Conservation (phyloP, 2,329 filamentous ascomycete species). For the Talaromyces sp. region DNA sequence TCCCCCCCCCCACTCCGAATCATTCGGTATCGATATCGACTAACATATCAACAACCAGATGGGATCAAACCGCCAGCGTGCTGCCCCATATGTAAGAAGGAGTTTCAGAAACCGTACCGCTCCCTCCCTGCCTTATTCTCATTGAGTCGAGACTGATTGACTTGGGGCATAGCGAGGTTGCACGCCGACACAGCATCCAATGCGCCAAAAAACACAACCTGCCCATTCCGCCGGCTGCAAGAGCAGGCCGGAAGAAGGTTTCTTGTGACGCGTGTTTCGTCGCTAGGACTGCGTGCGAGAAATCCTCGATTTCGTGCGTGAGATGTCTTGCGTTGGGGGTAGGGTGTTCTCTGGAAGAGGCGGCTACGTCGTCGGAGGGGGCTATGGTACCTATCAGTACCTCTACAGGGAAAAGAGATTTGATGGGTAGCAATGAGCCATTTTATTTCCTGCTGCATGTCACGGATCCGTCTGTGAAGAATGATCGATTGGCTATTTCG, state of each 20-base stretch:
- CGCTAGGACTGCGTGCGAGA: constrained; percentile 29
- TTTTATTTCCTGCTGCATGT: constrained; percentile 32
- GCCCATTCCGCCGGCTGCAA: constrained; percentile 26
- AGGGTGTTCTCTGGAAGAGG: constrained; percentile 23
- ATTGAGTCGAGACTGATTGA: background rate
- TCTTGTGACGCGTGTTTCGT: constrained; percentile 30
- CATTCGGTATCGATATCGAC: constrained; percentile 14
- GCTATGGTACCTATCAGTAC: background rate
- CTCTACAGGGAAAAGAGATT: background rate
- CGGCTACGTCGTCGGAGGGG: background rate
- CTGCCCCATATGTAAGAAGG: constrained; percentile 30
- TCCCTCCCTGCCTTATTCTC: background rate
- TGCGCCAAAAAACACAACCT: constrained; percentile 31
- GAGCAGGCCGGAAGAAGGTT: constrained; percentile 30
- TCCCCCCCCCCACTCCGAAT: background rate
- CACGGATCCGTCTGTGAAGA: constrained; percentile 27
- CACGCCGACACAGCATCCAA: constrained; percentile 29
- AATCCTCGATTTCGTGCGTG: constrained; percentile 23
- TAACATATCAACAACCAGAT: constrained; percentile 21
- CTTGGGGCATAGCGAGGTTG: constrained; percentile 25
- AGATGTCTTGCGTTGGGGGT: constrained; percentile 24
- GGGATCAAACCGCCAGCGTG: constrained; percentile 24
- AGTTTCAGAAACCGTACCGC: constrained; percentile 28
- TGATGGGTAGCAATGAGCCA: constrained; percentile 16
- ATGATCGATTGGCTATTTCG: constrained; percentile 29